Base-by-base conservation (phyloP, 345 rosid genomes). In the Lumnitzera littorea region DNA sequence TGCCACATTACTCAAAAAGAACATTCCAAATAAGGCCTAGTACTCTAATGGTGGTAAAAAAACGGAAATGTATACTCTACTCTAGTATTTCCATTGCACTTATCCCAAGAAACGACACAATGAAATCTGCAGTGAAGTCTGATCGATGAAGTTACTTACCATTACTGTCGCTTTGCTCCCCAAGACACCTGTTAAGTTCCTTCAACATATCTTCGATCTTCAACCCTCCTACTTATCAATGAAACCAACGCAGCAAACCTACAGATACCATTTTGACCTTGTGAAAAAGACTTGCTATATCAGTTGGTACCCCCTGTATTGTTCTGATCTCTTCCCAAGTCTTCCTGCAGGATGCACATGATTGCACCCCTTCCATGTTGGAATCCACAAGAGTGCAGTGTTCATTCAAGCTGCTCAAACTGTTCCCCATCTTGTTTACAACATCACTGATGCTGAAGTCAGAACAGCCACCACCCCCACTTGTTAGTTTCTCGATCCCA, bases 401-500 rank as follows among this genome's bases (percentile, higher is more conserved):
- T 63, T 62, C 70, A 4, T 24, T 13, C 2, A 82, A 46, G 24
- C 51, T 64, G 24, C 15, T 70, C 49, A 77, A 48, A 25, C 68
- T 49, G 24, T 51, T 46, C 48, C 67, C 78, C 50, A 74, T 43
- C 24, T 53, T 67, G 2, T 50, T 10, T 1, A 51, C 50, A 67
- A 82, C 78, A 66, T 77, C 78, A 15, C 66, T 66, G 53, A 69
- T 61, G 12, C 67, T 62, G 55, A 63, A 79, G 52, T 73, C 72
- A 17, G 76, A 82, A 60, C 84, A 82, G 16, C 74, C 72, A 60
- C 77, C 70, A 0, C 49, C 53, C 10, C 79, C 77, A 27, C 69
- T 66, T 2, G 72, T 71, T 27, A 82, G 75, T 73, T 71, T 77
- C 63, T 77, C 67, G 27, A 72, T 72, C 68, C 84, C 80, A 60